These are phyloP conservation scores for Kodamaea nitidulidarum DNA, from an alignment of 805 yeast species.

Conservation along the genomic window DNA sequence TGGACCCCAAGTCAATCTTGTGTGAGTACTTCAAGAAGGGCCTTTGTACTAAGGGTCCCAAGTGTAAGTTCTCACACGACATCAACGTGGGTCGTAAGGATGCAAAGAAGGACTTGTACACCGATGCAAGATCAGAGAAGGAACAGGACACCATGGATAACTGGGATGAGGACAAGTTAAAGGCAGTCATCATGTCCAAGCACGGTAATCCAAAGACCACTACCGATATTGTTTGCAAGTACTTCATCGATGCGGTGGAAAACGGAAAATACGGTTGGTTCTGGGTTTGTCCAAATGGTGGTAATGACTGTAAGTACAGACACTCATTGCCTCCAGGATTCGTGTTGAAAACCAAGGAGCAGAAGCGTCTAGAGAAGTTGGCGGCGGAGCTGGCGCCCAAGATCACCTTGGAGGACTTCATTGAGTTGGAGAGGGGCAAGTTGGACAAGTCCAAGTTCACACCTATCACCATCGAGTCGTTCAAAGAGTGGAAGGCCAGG, in stretches of 20 bases:
- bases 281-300: slow-evolving; percentile 96
- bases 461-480: slow-evolving; percentile 80
- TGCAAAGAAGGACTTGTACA: slow-evolving; percentile 85
- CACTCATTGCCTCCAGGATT: slow-evolving; percentile 97
- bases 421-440: slow-evolving; percentile 87
- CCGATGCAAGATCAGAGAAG: slow-evolving; percentile 75
- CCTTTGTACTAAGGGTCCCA: slow-evolving; percentile 80
- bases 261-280: slow-evolving; percentile 98
- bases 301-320: slow-evolving; percentile 86
- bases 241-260: slow-evolving; percentile 94
- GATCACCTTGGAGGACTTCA: slow-evolving; percentile 91
- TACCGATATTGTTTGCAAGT: slow-evolving; percentile 91
- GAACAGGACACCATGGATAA: slow-evolving; percentile 86
- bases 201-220: slow-evolving; percentile 94
- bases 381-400: slow-evolving; percentile 82
- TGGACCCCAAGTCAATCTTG: slow-evolving; percentile 89
- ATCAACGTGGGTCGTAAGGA: slow-evolving; percentile 79
- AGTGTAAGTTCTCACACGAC: slow-evolving; percentile 93
- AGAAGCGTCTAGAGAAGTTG: slow-evolving; percentile 79
- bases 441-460: slow-evolving; percentile 73
- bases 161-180: slow-evolving; percentile 96
- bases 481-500: slow-evolving; percentile 75
- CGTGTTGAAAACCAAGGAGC: slow-evolving; percentile 94
- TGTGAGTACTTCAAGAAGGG: slow-evolving; percentile 85
- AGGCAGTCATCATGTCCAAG: slow-evolving; percentile 80